phyloP scores from a whole-genome alignment of 805 yeast species.

The Blastobotrys chiropterorum region DNA sequence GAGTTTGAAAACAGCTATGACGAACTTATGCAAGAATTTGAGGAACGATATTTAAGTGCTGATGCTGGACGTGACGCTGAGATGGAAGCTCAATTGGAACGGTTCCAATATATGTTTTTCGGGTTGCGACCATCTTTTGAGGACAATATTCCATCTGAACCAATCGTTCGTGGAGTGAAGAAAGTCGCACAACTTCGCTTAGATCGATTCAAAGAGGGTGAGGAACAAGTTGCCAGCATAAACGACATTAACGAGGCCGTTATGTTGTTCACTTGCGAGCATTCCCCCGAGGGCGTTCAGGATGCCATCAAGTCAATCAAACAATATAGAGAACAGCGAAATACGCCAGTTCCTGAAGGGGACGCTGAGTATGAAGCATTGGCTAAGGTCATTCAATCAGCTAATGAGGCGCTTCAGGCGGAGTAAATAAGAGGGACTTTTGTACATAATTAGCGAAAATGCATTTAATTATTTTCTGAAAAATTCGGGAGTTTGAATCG shows the following conservation, averaged over 20 bases:
- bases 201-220: constrained; percentile 38
- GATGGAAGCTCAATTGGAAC: constrained; percentile 61
- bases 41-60: constrained; percentile 47
- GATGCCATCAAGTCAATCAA: constrained; percentile 38
- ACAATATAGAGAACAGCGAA: constrained; percentile 40
- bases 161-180: constrained; percentile 61
- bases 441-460: too few relatives aligned
- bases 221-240: constrained; percentile 20
- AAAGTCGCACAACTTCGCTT: constrained; percentile 65
- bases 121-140: constrained; percentile 74
- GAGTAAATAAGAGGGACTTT: too few relatives aligned
- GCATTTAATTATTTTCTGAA: too few relatives aligned
- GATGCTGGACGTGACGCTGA: constrained; percentile 50
- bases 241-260: constrained; percentile 41
- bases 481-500: too few relatives aligned
- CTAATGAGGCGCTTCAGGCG: constrained; percentile 19
- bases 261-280: constrained; percentile 42
- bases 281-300: constrained; percentile 34
- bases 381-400: constrained; percentile 23
- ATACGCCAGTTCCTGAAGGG: constrained; percentile 21
- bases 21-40: constrained; percentile 51
- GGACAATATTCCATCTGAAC: constrained; percentile 51
- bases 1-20: constrained; percentile 40
- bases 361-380: too few relatives aligned
- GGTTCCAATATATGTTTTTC: constrained; percentile 75